Conservation (phyloP, 108 stramenopile species). For the Cylindrotheca fusiformis region DNA sequence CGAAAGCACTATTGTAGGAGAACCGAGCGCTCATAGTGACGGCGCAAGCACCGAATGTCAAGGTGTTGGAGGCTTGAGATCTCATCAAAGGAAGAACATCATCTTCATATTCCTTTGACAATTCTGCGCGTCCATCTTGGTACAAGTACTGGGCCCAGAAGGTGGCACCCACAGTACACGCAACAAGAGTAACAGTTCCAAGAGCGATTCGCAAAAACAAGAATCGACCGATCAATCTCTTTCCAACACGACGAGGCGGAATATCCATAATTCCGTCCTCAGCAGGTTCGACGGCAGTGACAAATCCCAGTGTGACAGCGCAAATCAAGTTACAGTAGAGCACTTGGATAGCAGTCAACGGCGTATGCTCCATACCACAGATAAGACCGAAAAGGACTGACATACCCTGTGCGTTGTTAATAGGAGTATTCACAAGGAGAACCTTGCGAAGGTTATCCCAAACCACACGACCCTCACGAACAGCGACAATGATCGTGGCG, state of each 20-base stretch:
- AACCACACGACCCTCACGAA: conserved; percentile 79
- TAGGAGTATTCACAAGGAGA: conserved; percentile 80
- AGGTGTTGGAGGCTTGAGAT: conserved; percentile 70
- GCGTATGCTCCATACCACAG: conserved; percentile 55
- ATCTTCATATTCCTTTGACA: not conserved
- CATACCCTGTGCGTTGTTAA: conserved; percentile 86
- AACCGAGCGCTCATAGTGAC: conserved; percentile 74
- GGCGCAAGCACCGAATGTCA: conserved; percentile 75
- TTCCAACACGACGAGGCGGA: conserved; percentile 83
- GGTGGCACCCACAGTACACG: conserved; percentile 44
- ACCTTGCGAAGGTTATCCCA: conserved; percentile 89
- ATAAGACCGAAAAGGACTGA: conserved; percentile 74
- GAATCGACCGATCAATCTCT: conserved; percentile 84
- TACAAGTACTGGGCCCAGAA: conserved; percentile 3
- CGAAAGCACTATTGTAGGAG: conserved; percentile 65
- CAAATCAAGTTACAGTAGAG: conserved; percentile 88
- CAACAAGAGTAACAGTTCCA: conserved; percentile 58
- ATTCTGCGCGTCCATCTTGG: not conserved
- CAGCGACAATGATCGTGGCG: conserved; percentile 86
- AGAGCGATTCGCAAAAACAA: conserved; percentile 75
- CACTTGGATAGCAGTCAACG: conserved; percentile 76
- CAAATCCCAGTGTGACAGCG: conserved; percentile 85
- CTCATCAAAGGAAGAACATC: conserved; percentile 29
- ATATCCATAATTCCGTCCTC: conserved; percentile 79
- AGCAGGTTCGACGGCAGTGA: conserved; percentile 82